phyloP scores from a whole-genome alignment of 169 alveolate genomes.

The Plasmodium adleri region DNA sequence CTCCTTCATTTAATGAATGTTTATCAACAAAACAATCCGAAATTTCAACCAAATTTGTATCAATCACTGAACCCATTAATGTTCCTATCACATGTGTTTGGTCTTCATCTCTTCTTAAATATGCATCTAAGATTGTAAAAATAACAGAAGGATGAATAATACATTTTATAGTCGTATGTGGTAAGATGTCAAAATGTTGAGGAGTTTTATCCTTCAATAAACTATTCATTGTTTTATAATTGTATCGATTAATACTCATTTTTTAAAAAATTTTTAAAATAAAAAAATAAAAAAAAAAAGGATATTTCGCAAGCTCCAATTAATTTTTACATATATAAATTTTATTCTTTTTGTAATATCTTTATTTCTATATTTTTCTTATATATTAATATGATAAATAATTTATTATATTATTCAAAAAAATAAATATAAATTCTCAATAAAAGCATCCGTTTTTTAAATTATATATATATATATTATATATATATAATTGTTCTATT shows the following conservation, averaged over 20 bases:
- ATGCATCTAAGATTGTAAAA: slow-evolving; percentile 92
- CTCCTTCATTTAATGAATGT: slow-evolving; percentile 93
- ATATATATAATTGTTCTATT: too few relatives aligned
- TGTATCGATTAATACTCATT: slow-evolving; percentile 53
- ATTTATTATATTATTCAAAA: too few relatives aligned
- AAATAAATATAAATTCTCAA: too few relatives aligned
- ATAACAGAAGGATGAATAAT: slow-evolving; percentile 92
- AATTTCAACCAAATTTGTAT: slow-evolving; percentile 90
- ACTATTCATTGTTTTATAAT: slow-evolving; percentile 50
- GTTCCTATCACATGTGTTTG: slow-evolving; percentile 93
- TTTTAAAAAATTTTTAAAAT: neutral
- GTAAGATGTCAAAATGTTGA: slow-evolving; percentile 85
- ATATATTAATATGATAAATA: too few relatives aligned
- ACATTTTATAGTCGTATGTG: slow-evolving; percentile 87
- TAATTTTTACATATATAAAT: too few relatives aligned
- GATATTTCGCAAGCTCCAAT: too few relatives aligned
- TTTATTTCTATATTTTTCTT: too few relatives aligned
- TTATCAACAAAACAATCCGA: slow-evolving; percentile 94
- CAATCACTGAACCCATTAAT: slow-evolving; percentile 89
- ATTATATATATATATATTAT: too few relatives aligned
- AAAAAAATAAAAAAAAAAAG: too few relatives aligned
- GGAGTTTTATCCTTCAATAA: slow-evolving; percentile 79
- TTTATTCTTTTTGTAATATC: neutral
- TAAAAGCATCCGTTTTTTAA: too few relatives aligned
- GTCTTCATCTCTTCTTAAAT: slow-evolving; percentile 91